Percentiles rank a stretch among this genome's conserved stretches.
phyloP scores from a whole-genome alignment of 2,329 filamentous ascomycete genomes.

The Talaromyces sp. region DNA sequence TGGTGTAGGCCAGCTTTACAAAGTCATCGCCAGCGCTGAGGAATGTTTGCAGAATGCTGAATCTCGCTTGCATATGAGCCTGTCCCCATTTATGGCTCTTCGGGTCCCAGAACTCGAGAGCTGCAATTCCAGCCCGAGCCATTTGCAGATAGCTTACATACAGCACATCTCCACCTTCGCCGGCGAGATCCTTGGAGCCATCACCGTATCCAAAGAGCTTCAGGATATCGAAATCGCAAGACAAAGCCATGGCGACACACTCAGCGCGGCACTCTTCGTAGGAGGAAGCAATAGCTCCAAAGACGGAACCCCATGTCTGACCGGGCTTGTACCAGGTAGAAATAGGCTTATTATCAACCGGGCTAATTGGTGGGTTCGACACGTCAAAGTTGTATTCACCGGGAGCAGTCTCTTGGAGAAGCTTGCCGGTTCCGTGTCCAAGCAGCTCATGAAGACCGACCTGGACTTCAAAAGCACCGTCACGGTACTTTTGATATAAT shows the following conservation, averaged over 20 bases:
- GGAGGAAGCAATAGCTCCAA: constrained; percentile 76
- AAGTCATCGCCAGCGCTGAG: constrained; percentile 81
- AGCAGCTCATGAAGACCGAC: constrained; percentile 88
- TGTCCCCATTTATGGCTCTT: constrained; percentile 89
- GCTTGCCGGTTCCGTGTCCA: constrained; percentile 87
- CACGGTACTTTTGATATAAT: constrained; percentile 75
- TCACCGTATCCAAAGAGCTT: constrained; percentile 89
- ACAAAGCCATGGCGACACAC: constrained; percentile 84
- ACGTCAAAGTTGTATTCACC: constrained; percentile 86
- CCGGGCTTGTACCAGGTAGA: constrained; percentile 89
- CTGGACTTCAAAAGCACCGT: constrained; percentile 88
- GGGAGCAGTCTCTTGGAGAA: constrained; percentile 79
- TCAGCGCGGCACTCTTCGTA: constrained; percentile 96
- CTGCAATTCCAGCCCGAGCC: constrained; percentile 84
- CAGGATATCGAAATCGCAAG: constrained; percentile 81
- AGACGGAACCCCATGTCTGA: constrained; percentile 91
- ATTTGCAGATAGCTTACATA: constrained; percentile 87
- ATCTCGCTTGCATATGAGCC: constrained; percentile 84
- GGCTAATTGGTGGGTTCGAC: constrained; percentile 72
- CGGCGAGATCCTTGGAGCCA: constrained; percentile 64
- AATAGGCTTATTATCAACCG: constrained; percentile 70
- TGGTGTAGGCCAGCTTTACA: constrained; percentile 70
- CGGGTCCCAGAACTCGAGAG: constrained; percentile 92
- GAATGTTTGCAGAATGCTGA: constrained; percentile 72
- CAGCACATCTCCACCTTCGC: constrained; percentile 77